Evolutionary conservation across 2,329 filamentous ascomycete genomes (phyloP).

Genomic region (Cercospora sojina): DNA sequence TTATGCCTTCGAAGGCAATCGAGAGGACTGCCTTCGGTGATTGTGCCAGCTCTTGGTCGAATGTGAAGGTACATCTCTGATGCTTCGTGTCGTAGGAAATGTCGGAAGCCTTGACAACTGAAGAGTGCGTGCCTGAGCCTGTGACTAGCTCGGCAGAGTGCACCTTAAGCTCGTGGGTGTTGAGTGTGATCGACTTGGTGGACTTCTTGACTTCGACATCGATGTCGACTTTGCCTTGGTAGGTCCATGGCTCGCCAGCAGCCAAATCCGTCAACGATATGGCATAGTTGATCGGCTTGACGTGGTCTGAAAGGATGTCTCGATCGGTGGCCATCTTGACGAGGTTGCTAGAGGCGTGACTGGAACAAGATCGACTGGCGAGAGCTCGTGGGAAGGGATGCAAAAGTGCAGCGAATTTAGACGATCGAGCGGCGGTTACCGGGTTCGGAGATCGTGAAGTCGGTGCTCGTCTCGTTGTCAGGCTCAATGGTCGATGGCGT

Average conservation of each 20-base stretch:
- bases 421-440: background rate
- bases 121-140: constrained; percentile 58
- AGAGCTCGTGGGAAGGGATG: background rate
- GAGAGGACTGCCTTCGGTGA: constrained; percentile 65
- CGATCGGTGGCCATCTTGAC: constrained; percentile 48
- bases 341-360: constrained; percentile 35
- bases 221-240: constrained; percentile 83
- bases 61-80: constrained; percentile 77
- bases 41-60: constrained; percentile 68
- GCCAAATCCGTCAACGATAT: constrained; percentile 80
- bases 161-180: constrained; percentile 80
- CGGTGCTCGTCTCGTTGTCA: background rate
- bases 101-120: constrained; percentile 60
- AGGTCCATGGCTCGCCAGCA: constrained; percentile 69
- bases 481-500: background rate
- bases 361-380: constrained; percentile 31
- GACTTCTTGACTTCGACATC: constrained; percentile 68
- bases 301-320: constrained; percentile 50
- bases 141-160: constrained; percentile 62
- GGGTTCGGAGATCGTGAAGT: background rate
- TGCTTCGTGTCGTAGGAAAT: constrained; percentile 80
- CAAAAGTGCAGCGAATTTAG: background rate
- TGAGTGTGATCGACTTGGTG: constrained; percentile 76
- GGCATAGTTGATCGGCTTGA: constrained; percentile 83
- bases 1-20: constrained; percentile 74